phyloP scores from a whole-genome alignment of 768 basidiomycete species.

The Tricholoma furcatifolium region DNA sequence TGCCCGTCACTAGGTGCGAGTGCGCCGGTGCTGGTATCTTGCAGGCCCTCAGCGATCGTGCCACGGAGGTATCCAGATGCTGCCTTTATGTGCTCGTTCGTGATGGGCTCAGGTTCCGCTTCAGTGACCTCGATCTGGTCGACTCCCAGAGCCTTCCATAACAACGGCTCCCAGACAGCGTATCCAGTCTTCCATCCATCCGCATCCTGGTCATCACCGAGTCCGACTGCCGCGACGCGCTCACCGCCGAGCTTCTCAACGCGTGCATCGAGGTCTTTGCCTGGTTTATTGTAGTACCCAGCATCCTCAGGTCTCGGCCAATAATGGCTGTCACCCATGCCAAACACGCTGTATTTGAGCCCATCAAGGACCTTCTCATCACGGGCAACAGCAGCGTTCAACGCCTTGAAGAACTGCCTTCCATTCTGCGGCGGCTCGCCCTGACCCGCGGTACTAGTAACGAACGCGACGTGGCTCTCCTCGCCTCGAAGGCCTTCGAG shows the following conservation, averaged over 20 bases:
- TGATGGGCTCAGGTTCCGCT: slow-evolving; percentile 94
- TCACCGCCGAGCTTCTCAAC: slow-evolving; percentile 79
- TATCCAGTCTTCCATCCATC: slow-evolving; percentile 97
- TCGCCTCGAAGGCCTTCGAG: slow-evolving; percentile 75
- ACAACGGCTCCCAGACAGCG: slow-evolving; percentile 87
- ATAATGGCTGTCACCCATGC: slow-evolving; percentile 97
- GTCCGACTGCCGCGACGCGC: slow-evolving; percentile 71
- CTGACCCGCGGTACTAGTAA: slow-evolving; percentile 94
- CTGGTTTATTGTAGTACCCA: slow-evolving; percentile 98
- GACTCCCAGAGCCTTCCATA: slow-evolving; percentile 96
- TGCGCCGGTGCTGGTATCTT: slow-evolving; percentile 85
- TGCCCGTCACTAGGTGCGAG: slow-evolving; percentile 89
- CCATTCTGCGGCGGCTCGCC: slow-evolving; percentile 98
- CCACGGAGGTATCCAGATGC: slow-evolving; percentile 92
- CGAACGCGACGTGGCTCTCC: slow-evolving; percentile 68
- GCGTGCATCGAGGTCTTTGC: slow-evolving; percentile 83
- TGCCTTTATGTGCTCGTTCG: slow-evolving; percentile 99
- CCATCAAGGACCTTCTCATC: slow-evolving; percentile 60
- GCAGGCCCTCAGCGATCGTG: slow-evolving; percentile 90
- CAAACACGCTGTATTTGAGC: slow-evolving; percentile 83
- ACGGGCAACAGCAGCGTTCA: slow-evolving; percentile 64
- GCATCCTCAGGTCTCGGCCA: slow-evolving; percentile 97
- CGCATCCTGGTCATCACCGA: slow-evolving; percentile 97
- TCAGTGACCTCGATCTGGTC: slow-evolving; percentile 86
- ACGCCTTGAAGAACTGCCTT: slow-evolving; percentile 81